These are phyloP conservation scores for Podila epigama DNA, from an alignment of 192 early-diverging fungal genomes.

Conservation along the genomic window DNA sequence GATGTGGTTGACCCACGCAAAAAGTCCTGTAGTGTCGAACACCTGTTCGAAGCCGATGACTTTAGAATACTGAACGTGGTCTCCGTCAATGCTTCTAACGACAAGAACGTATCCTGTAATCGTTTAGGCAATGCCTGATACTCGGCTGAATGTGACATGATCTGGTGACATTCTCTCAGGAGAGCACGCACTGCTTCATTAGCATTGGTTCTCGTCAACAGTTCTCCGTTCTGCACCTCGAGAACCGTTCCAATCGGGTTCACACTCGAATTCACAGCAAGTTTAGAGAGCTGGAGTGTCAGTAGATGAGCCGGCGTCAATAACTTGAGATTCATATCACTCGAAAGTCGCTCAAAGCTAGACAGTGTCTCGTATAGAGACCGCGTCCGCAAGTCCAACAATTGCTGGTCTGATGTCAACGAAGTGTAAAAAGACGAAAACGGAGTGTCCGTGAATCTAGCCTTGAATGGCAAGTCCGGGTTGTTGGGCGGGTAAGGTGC, in stretches of 20 bases:
- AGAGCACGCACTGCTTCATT: constrained; percentile 27
- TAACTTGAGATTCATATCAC: constrained; percentile 54
- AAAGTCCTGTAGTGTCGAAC: constrained; percentile 61
- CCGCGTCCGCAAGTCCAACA: constrained; percentile 14
- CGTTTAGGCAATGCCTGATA: constrained; percentile 42
- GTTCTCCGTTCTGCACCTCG: constrained; percentile 60
- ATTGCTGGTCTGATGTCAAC: not conserved
- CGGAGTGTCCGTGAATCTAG: constrained; percentile 16
- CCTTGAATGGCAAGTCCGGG: constrained; percentile 14
- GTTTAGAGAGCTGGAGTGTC: constrained; percentile 54
- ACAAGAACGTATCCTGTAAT: constrained; percentile 44
- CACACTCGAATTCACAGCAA: constrained; percentile 70
- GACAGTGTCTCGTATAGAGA: constrained; percentile 28
- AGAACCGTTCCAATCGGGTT: constrained; percentile 71
- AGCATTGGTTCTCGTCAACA: constrained; percentile 32
- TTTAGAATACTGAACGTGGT: constrained; percentile 64
- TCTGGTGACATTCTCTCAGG: constrained; percentile 19
- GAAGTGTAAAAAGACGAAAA: constrained; percentile 43
- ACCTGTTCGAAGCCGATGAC: constrained; percentile 46
- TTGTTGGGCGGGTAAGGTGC: constrained; percentile 9
- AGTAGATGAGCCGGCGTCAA: constrained; percentile 36
- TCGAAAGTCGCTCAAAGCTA: constrained; percentile 29
- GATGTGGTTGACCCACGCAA: constrained; percentile 55
- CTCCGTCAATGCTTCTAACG: constrained; percentile 48
- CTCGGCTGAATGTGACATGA: constrained; percentile 45